phyloP scores from a whole-genome alignment of 257 asterid species.

The Solanum appendiculatum region DNA sequence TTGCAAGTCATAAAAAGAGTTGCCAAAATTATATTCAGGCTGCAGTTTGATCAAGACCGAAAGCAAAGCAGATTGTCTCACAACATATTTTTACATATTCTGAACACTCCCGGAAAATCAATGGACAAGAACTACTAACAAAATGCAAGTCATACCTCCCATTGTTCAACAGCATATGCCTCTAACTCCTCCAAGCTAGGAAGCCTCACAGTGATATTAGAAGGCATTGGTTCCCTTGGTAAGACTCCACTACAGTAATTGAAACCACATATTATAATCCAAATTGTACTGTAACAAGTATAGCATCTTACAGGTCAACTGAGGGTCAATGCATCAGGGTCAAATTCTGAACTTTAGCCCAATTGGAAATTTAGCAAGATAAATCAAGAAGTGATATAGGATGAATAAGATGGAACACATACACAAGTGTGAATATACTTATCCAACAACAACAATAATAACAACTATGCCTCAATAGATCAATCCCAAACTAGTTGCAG shows the following conservation, averaged over 20 bases:
- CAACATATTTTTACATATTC: background rate
- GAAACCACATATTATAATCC: conserved; percentile 15
- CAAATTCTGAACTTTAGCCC: background rate
- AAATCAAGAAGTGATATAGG: background rate
- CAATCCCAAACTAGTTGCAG: background rate
- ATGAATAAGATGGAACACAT: background rate
- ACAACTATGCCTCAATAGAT: background rate
- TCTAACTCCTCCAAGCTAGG: conserved; percentile 85
- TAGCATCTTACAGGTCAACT: background rate
- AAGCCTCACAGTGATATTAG: conserved; percentile 71
- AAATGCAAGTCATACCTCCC: conserved; percentile 69
- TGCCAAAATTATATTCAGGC: conserved; percentile 23
- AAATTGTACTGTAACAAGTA: background rate
- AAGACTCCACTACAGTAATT: conserved; percentile 61
- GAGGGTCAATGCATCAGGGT: background rate
- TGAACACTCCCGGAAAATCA: conserved; percentile 1
- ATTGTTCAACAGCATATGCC: conserved; percentile 75
- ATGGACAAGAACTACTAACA: background rate
- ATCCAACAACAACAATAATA: background rate
- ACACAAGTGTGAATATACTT: background rate
- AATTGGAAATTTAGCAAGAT: background rate
- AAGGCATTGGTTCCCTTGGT: conserved; percentile 95
- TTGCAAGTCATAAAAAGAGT: conserved; percentile 32
- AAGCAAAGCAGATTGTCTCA: conserved; percentile 7
- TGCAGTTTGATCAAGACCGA: conserved; percentile 16